Evolutionary conservation across 805 yeast species (phyloP), one percentile per base, ranked within the genome.

Genomic region (Saccharomycopsis sp.): DNA sequence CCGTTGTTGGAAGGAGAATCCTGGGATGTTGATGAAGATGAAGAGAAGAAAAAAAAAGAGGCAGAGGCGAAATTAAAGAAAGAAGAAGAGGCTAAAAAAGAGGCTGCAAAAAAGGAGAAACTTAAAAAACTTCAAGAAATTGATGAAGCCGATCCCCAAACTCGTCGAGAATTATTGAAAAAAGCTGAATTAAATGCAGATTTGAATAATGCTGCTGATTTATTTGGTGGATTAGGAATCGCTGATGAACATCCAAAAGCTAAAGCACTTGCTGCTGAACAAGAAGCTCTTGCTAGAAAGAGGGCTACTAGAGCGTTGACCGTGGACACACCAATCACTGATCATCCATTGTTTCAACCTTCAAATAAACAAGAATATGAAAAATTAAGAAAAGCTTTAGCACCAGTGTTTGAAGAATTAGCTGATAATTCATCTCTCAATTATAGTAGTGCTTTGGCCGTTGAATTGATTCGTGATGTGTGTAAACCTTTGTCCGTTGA

Each of bases 171-270:
- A 58, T 63, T 88, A 63, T 70, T 85, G 64, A 81, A 72, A 58
- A 71, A 82, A 61, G 95, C 93, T 17, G 95, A 90, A 65, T 57
- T 86, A 48, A 81, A 77, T 39, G 75, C 95, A 22, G 98, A 90
- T 66, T 70, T 90, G 62, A 86, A 85, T 63, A 86, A 85, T 60
- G 97, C 98, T 24, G 90, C 95, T 6, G 95, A 85, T 56, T 70
- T 90, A 55, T 87, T 90, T 60, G 95, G 88, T 26, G 87, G 86
- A 13, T 61, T 73, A 45, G 71, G 71, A 49, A 77, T 75, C 27
- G 72, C 71, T 44, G 73, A 72, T 20, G 71, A 68, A 47, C 75
- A 64, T 51, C 75, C 70, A 56, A 62, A 68, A 48, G 67, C 66
- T 22, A 56, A 57, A 23, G 69, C 70, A 14, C 60, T 57, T 20